Evolutionary conservation across 2,329 filamentous ascomycete genomes (phyloP), one percentile per base, ranked within the genome.

Genomic region (Clathrospora elynae): DNA sequence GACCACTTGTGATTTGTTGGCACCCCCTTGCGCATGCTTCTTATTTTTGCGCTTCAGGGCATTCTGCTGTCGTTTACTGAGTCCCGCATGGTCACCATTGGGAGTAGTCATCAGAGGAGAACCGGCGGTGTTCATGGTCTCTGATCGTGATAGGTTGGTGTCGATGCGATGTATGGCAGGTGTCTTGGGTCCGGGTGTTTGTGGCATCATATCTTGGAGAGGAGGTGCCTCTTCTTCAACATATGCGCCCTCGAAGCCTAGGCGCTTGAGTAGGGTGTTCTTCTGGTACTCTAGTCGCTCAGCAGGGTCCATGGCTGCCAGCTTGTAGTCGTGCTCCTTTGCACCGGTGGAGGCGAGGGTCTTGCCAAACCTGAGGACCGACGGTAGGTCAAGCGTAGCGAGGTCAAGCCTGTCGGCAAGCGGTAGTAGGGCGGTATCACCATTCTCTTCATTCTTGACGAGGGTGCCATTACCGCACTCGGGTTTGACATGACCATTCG

Each of bases 11-110:
- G 89, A 86, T 68, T 96, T 97, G 54, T 87, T 92, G 43, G 91
- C 89, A 37, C 92, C 89, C 61, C 90, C 86, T 68, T 93, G 90
- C 3, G 90, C 85, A 58, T 95, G 89, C 59, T 87, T 84, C 72
- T 97, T 99, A 29, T 90, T 84, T 67, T 97, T 96, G 29, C 93
- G 83, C 71, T 97, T 97, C 7, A 99, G 75, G 37, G 93, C 89
- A 62, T 99, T 99, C 13, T 96, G 81, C 63, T 99, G 93, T 28
- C 93, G 84, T 48, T 93, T 92, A 73, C 93, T 97, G 36, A 99
- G 77, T 3, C 80, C 49, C 13, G n/a, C n/a, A n/a, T 62, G 56
- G 72, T 61, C 59, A 34, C 62, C 64, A 24, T 62, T 66, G 35
- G 77, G 76, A 10, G 75, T 70, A 35, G 71, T 67, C 24, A 64